Conservation (phyloP, 257 asterid genomes). For the Gentiana dahurica region DNA sequence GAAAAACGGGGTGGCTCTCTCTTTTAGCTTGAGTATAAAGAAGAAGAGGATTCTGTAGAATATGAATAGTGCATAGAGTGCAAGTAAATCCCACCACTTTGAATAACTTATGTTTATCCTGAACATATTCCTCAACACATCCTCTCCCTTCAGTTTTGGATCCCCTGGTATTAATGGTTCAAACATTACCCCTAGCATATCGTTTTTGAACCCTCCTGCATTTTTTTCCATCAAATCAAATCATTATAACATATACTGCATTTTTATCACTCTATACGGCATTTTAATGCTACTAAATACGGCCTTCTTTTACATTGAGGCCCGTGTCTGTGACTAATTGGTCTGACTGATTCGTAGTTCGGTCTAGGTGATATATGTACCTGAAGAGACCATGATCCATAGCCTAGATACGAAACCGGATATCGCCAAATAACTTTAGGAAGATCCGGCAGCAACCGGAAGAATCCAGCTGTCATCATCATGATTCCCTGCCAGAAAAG, state of each 20-base stretch:
- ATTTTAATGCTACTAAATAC: too few species aligned
- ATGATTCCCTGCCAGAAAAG: slow-evolving; percentile 53
- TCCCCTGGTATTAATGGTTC: slow-evolving; percentile 60
- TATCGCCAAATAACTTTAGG: slow-evolving; percentile 70
- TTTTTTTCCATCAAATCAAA: neutral
- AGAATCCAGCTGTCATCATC: slow-evolving; percentile 97
- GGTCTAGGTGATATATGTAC: slow-evolving; percentile 17
- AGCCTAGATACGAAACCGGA: slow-evolving; percentile 51
- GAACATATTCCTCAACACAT: slow-evolving; percentile 45
- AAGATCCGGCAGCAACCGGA: slow-evolving; percentile 51
- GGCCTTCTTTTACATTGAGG: too few species aligned
- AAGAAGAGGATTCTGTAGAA: slow-evolving; percentile 57
- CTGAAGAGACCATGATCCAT: slow-evolving; percentile 90
- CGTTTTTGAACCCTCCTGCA: slow-evolving; percentile 69
- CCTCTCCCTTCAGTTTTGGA: slow-evolving; percentile 47
- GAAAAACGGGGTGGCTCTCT: slow-evolving; percentile 31
- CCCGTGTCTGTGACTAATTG: too few species aligned
- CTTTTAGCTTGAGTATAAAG: slow-evolving; percentile 47
- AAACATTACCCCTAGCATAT: slow-evolving; percentile 56
- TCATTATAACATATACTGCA: too few species aligned
- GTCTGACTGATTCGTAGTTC: too few species aligned
- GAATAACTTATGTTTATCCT: slow-evolving; percentile 56
- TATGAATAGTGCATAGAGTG: slow-evolving; percentile 39
- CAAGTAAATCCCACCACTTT: slow-evolving; percentile 79
- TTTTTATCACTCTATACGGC: too few species aligned